Evolutionary conservation across 805 yeast species (phyloP).

Genomic region (Starmerella potacharoeniae): DNA sequence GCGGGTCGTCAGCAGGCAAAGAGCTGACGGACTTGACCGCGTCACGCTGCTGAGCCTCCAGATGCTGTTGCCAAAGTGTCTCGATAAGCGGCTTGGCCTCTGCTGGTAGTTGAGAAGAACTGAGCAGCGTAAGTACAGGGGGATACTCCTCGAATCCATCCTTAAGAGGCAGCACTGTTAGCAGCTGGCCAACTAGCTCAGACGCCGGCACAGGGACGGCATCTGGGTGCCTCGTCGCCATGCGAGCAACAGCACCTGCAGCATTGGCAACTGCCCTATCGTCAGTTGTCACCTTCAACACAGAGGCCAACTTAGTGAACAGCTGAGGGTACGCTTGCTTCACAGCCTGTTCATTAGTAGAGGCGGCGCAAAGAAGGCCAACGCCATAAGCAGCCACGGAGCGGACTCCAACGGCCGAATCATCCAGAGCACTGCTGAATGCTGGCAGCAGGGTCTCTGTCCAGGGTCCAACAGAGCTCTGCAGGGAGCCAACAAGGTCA

Average conservation of each 20-base stretch:
- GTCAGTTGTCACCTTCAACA: constrained; percentile 63
- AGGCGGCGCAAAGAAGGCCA: constrained; percentile 56
- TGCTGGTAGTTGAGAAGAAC: constrained; percentile 27
- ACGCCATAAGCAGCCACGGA: constrained; percentile 95
- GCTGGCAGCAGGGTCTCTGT: constrained; percentile 52
- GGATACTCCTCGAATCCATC: constrained; percentile 87
- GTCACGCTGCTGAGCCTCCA: constrained; percentile 66
- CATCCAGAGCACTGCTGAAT: constrained; percentile 56
- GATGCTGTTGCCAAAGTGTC: constrained; percentile 25
- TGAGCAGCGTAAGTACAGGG: constrained; percentile 72
- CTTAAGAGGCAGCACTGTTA: constrained; percentile 71
- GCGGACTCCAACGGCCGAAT: constrained; percentile 68
- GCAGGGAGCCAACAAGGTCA: constrained; percentile 71
- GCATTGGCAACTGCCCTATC: constrained; percentile 87
- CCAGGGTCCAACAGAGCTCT: constrained; percentile 48
- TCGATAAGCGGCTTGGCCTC: constrained; percentile 12
- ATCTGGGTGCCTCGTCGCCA: constrained; percentile 60
- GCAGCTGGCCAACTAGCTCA: constrained; percentile 61
- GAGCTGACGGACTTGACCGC: constrained; percentile 36
- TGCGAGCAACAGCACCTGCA: constrained; percentile 91
- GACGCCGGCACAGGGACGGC: constrained; percentile 55
- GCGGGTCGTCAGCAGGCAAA: constrained; percentile 49
- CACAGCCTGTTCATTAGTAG: constrained; percentile 44
- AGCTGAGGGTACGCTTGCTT: constrained; percentile 56
- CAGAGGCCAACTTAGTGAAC: constrained; percentile 53